Percentiles rank a stretch among this genome's conserved stretches.
Evolutionary conservation across 2,329 filamentous ascomycete species (phyloP).

Genomic region (Hypoxylon sp.): DNA sequence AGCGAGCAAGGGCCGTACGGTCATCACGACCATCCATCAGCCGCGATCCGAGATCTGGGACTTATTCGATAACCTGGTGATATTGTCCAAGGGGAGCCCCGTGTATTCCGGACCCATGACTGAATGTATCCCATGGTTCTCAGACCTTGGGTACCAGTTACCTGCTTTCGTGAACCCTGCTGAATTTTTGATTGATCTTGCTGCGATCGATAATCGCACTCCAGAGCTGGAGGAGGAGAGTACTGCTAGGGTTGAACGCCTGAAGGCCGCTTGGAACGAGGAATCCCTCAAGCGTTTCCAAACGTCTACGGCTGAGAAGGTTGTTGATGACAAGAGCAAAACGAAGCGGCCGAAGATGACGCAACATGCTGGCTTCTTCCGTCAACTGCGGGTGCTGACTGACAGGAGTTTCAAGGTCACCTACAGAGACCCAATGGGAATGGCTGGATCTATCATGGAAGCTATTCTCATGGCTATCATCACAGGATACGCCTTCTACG

Average conservation of each 20-base stretch:
- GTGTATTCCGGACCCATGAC: conserved; percentile 75
- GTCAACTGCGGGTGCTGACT: conserved; percentile 77
- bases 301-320: conserved; percentile 44
- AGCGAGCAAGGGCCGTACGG: conserved; percentile 76
- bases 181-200: conserved; percentile 81
- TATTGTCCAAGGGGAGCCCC: conserved; percentile 76
- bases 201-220: conserved; percentile 80
- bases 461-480: conserved; percentile 79
- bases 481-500: conserved; percentile 79
- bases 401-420: conserved; percentile 79
- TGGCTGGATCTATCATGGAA: conserved; percentile 78
- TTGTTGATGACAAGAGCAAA: conserved; percentile 21
- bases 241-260: conserved; percentile 69
- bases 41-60: conserved; percentile 85
- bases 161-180: conserved; percentile 84
- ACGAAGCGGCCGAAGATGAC: conserved; percentile 46
- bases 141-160: conserved; percentile 70
- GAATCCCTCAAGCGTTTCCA: conserved; percentile 54
- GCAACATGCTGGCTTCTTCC: conserved; percentile 69
- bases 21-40: conserved; percentile 83
- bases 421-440: conserved; percentile 82
- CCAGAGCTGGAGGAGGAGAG: conserved; percentile 75
- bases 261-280: conserved; percentile 73
- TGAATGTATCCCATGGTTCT: conserved; percentile 76
- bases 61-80: conserved; percentile 79